Base-by-base conservation (phyloP, 2,329 filamentous ascomycete genomes). In the Fusarium brevicatenulatum region DNA sequence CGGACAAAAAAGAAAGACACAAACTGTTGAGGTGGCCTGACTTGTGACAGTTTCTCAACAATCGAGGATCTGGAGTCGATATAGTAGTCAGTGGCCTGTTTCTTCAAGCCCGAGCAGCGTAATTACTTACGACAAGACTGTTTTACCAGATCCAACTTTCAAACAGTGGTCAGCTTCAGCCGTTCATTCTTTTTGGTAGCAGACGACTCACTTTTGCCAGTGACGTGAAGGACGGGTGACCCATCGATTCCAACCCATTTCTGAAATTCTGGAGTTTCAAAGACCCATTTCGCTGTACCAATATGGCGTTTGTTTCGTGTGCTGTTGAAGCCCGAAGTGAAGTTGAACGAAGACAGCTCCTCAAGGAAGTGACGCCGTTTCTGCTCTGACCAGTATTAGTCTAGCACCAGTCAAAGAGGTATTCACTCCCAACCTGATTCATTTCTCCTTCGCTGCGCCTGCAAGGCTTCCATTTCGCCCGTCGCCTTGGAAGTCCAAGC, bases 61-160 rank as follows among this genome's bases (percentile, higher is more conserved):
- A 58, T 40, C 3, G 60, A 63, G 6, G 60, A 58, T 7, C 59
- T 63, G 0, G 2, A 0, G 8, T 7, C 3, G 2, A 11, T 23
- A 36, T 4, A 16, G 15, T 36, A 36, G 30, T 32, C 30, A 36
- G 34, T 36, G 34, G 13, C 15, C 34, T 36, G 34, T 36, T 15
- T 36, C 34, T 36, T 36, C 15, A 36, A 16, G 15, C 34, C 2
- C 15, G 34, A 36, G 34, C 7, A 36, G 15, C 34, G 34, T 36
- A 18, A 19, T 11, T 9, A 37, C 36, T 37, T 6, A 72, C 71
- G 53, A 25, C 7, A 74, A 16, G 7, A 75, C 54, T 4, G 71
- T 67, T 37, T 75, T 75, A 6, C 72, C 72, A 39, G 72, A 75
- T 2, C 71, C 72, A 46, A 74, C 72, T 74, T 8, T 0, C 12